Conservation (phyloP, 164 flowering plant genomes). For the Magnolia sinica region DNA sequence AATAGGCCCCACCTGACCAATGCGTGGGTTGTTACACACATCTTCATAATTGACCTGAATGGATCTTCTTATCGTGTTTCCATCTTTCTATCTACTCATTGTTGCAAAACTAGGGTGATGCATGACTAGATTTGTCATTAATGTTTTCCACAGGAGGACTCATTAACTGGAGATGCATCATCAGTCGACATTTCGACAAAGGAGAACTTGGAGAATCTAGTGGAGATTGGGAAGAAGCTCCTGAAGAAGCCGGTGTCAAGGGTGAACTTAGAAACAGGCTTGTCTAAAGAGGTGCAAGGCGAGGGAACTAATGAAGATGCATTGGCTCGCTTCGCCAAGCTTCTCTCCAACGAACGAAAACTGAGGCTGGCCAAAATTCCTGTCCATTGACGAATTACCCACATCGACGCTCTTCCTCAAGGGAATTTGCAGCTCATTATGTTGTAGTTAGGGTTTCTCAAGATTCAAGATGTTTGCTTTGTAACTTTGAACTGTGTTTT, state of each 20-base stretch:
- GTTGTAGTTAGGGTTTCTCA: too few species aligned
- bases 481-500: too few species aligned
- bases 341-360: constrained; percentile 32
- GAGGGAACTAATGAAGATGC: constrained; percentile 53
- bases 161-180: constrained; percentile 34
- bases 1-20: too few species aligned
- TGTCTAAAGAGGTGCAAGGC: constrained; percentile 22
- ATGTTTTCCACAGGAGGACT: constrained; percentile 33
- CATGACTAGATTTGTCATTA: background rate
- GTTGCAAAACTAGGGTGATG: background rate
- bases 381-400: background rate
- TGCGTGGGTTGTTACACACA: background rate
- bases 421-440: too few species aligned
- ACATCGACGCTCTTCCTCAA: too few species aligned
- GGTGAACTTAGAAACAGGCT: constrained; percentile 47
- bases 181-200: constrained; percentile 37
- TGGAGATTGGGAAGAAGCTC: constrained; percentile 32
- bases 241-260: constrained; percentile 44
- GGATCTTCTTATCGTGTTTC: background rate
- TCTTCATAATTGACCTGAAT: too few species aligned
- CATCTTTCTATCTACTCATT: background rate
- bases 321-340: constrained; percentile 41
- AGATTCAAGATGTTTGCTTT: too few species aligned
- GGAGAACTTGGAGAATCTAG: constrained; percentile 38
- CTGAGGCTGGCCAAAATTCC: constrained; percentile 2